These are phyloP conservation scores for Rhodamnia rubescens DNA, from an alignment of 345 rosid genomes.

Conservation along the genomic window DNA sequence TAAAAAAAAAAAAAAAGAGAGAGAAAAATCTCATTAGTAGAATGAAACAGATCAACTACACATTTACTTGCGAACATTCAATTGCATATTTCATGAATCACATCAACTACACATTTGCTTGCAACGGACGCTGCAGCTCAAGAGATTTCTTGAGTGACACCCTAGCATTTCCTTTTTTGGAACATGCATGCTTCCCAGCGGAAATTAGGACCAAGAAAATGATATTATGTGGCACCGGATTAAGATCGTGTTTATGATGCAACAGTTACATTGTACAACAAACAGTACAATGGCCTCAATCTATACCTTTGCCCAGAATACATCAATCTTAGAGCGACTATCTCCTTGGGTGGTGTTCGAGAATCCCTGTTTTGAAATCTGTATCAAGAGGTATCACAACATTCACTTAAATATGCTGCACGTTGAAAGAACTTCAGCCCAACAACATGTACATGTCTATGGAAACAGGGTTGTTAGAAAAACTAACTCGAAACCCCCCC, in stretches of 20 bases:
- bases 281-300: not conserved
- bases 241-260: not conserved
- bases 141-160: not conserved
- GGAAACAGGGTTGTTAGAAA: too few relatives aligned
- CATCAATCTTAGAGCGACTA: too few relatives aligned
- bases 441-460: too few relatives aligned
- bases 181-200: not conserved
- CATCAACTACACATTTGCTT: not conserved
- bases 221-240: not conserved
- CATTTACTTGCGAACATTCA: not conserved
- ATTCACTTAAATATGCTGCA: too few relatives aligned
- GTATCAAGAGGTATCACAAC: too few relatives aligned
- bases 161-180: not conserved
- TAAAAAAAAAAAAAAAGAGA: too few relatives aligned
- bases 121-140: not conserved
- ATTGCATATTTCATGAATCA: not conserved
- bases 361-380: too few relatives aligned
- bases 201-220: not conserved
- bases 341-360: too few relatives aligned
- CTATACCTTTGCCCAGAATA: constrained; percentile 84
- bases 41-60: too few relatives aligned
- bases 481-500: too few relatives aligned
- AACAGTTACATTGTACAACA: not conserved
- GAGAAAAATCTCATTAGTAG: too few relatives aligned
- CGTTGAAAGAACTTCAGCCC: too few relatives aligned